Conservation (phyloP, 1,284 basidiomycete genomes). For the Ganoderma lucidum region DNA sequence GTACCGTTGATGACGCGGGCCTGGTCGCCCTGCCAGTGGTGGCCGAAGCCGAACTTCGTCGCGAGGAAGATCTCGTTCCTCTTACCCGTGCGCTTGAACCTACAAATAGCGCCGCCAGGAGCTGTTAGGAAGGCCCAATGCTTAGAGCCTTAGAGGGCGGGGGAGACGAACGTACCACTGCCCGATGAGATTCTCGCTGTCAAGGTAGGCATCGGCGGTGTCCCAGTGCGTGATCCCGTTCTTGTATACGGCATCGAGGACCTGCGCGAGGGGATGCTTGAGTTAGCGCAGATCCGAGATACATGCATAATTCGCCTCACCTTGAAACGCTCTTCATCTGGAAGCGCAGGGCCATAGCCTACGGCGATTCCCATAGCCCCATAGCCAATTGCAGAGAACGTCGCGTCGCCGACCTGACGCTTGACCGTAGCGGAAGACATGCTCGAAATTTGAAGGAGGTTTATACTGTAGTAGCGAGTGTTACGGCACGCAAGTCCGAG, state of each 20-base stretch:
- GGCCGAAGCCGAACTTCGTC: slow-evolving; percentile 55
- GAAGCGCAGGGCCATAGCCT: slow-evolving; percentile 34
- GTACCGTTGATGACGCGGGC: slow-evolving; percentile 38
- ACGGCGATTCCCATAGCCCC: slow-evolving; percentile 41
- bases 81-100: slow-evolving; percentile 43
- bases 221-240: slow-evolving; percentile 41
- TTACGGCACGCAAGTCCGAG: neutral
- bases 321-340: slow-evolving; percentile 38
- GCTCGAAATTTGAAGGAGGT: neutral
- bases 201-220: slow-evolving; percentile 41
- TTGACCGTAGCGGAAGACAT: slow-evolving; percentile 4
- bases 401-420: slow-evolving; percentile 24
- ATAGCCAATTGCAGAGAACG: slow-evolving; percentile 38
- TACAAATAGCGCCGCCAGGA: neutral
- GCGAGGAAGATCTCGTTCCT: slow-evolving; percentile 53
- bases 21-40: slow-evolving; percentile 4
- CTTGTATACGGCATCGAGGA: slow-evolving; percentile 41
- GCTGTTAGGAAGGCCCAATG: too few species aligned
- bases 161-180: slow-evolving; percentile 36
- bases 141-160: too few species aligned
- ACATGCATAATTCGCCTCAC: slow-evolving; percentile 11
- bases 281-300: neutral
- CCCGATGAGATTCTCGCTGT: slow-evolving; percentile 42
- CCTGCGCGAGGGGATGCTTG: slow-evolving; percentile 18
- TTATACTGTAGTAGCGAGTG: neutral